These are phyloP conservation scores for Aristolochia californica DNA, from an alignment of 164 flowering plant genomes.

Conservation along the genomic window DNA sequence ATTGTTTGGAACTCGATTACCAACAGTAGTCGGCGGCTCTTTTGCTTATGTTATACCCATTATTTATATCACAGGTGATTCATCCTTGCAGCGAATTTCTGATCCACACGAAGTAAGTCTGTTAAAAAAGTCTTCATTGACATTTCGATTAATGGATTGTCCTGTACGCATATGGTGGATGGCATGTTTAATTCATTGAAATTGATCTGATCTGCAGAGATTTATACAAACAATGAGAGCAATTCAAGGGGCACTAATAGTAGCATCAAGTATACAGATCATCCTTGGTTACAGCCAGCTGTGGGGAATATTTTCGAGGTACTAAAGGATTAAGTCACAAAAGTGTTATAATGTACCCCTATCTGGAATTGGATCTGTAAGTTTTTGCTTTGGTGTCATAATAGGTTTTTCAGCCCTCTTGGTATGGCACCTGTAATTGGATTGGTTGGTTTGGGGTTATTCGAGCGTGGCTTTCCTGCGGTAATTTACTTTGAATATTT, in stretches of 20 bases:
- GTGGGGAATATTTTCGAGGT: constrained; percentile 96
- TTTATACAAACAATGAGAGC: constrained; percentile 91
- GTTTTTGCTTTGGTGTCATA: neutral
- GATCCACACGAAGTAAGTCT: constrained; percentile 68
- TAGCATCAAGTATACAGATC: constrained; percentile 81
- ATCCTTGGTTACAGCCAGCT: constrained; percentile 87
- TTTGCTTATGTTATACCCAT: constrained; percentile 77
- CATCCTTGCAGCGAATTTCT: constrained; percentile 51
- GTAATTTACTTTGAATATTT: constrained; percentile 22
- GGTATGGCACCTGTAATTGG: constrained; percentile 98
- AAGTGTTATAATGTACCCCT: neutral
- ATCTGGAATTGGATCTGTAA: too few species aligned
- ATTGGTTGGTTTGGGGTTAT: constrained; percentile 83
- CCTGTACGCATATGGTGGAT: too few species aligned
- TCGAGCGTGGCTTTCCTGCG: constrained; percentile 79
- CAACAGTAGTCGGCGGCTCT: constrained; percentile 89
- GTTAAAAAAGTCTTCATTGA: neutral
- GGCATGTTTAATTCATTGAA: too few species aligned
- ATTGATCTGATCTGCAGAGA: constrained; percentile 53
- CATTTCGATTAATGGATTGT: neutral
- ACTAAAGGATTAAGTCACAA: constrained; percentile 7
- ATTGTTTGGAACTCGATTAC: constrained; percentile 90
- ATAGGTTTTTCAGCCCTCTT: constrained; percentile 96
- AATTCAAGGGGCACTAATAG: constrained; percentile 90
- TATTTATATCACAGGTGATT: constrained; percentile 64